Conservation (phyloP, 2,329 filamentous ascomycete species). For the Penicillium hesseltinei region DNA sequence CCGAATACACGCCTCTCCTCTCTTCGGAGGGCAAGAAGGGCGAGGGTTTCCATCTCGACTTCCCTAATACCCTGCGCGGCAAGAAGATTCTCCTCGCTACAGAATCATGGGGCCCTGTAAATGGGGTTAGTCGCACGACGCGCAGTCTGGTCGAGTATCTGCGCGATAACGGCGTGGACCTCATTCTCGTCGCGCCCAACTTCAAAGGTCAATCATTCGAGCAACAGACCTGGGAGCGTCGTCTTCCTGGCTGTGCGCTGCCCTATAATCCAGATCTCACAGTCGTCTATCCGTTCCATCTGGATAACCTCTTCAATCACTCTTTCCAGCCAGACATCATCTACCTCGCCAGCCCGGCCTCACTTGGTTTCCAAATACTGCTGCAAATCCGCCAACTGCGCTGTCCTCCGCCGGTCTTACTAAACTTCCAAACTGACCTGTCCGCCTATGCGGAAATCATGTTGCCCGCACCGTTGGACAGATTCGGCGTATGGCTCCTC, state of each 20-base stretch:
- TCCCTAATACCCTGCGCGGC: slow-evolving; percentile 52
- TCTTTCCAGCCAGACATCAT: slow-evolving; percentile 68
- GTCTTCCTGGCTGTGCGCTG: slow-evolving; percentile 63
- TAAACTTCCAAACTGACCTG: slow-evolving; percentile 30
- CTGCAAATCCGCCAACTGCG: slow-evolving; percentile 64
- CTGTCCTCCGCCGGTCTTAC: slow-evolving; percentile 31
- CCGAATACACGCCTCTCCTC: slow-evolving; percentile 16
- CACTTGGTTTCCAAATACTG: slow-evolving; percentile 68
- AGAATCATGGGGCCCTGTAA: slow-evolving; percentile 70
- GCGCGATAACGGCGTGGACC: slow-evolving; percentile 60
- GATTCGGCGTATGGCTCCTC: slow-evolving; percentile 61
- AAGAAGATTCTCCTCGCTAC: slow-evolving; percentile 66
- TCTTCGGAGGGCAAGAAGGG: slow-evolving; percentile 11
- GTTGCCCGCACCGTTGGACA: slow-evolving; percentile 62
- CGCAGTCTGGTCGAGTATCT: slow-evolving; percentile 68
- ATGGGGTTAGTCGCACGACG: slow-evolving; percentile 70
- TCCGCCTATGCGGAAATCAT: slow-evolving; percentile 68
- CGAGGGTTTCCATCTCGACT: slow-evolving; percentile 18
- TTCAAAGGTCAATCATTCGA: background rate
- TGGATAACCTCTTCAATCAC: slow-evolving; percentile 59
- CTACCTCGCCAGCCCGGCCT: slow-evolving; percentile 68
- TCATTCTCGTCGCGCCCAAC: slow-evolving; percentile 64
- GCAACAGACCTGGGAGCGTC: slow-evolving; percentile 49
- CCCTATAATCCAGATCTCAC: slow-evolving; percentile 71
- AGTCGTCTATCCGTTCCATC: slow-evolving; percentile 66